Conservation (phyloP, 176 grass and related monocot genomes). For the Bromus sterilis region DNA sequence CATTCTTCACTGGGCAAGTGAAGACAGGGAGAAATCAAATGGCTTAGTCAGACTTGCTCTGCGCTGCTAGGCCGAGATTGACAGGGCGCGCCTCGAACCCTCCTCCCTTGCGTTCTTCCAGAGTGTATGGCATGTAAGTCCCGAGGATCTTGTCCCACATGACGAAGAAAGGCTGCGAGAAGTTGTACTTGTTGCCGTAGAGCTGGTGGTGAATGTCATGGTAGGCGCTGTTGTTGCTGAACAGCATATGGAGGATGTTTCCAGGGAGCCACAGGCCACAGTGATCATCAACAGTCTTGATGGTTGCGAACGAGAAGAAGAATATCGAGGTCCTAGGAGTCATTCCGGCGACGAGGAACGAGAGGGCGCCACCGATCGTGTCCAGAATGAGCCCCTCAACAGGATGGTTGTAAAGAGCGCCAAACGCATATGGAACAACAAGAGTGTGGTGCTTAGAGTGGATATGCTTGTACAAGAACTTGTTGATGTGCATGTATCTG, state of each 20-base stretch:
- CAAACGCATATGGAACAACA: conserved; percentile 53
- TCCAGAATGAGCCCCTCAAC: conserved; percentile 63
- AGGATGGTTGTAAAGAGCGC: conserved; percentile 65
- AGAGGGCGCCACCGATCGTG: conserved; percentile 48
- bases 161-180: conserved; percentile 67
- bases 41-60: conserved; percentile 32
- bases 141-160: conserved; percentile 68
- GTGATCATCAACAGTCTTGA: conserved; percentile 68
- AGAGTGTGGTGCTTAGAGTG: conserved; percentile 75
- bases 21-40: not conserved
- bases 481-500: conserved; percentile 84
- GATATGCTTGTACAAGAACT: conserved; percentile 71
- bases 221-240: conserved; percentile 68
- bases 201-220: conserved; percentile 76
- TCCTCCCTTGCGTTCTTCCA: conserved; percentile 54
- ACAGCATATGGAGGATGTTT: conserved; percentile 49
- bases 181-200: conserved; percentile 70
- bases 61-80: conserved; percentile 24
- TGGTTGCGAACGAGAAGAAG: conserved; percentile 66
- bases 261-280: conserved; percentile 58
- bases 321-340: conserved; percentile 50
- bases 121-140: conserved; percentile 59
- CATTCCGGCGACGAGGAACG: conserved; percentile 44
- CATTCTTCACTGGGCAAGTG: not conserved
- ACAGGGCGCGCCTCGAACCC: conserved; percentile 48